Evolutionary conservation across 768 basidiomycete species (phyloP), one percentile per base, ranked within the genome.

Genomic region (Trametes cingulata): DNA sequence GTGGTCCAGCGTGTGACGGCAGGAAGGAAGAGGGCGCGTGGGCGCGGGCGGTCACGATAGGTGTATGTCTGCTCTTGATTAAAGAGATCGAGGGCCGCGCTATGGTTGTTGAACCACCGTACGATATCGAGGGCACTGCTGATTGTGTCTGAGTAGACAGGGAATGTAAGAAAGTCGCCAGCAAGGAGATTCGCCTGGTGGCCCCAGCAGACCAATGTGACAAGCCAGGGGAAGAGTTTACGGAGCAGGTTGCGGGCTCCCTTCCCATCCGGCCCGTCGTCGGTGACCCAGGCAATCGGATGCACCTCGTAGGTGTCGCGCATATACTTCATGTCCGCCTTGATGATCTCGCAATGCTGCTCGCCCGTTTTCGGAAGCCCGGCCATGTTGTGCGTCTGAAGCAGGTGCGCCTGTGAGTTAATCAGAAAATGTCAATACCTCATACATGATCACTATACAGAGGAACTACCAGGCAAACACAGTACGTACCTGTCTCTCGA

Each of bases 31-130:
- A 66, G 59, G 12, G 56, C 58, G 12, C 56, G 19, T 1, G 45
- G 54, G 0, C 2, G 27, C 0, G 40, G n/a, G n/a, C n/a, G 15
- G 2, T 37, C 24, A 1, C 12, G 29, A 36, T 27, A 20, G 3
- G 22, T 53, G 9, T 19, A 17, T 22, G 5, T 19, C 52, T 69
- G 63, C 22, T 65, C 63, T 3, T 52, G 35, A 2, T 62, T 53
- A 13, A 74, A 14, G 4, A 58, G 50, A 9, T 58, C 64, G 1
- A 72, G 61, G 0, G 71, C 67, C 2, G 20, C 24, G 4, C 59
- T 39, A 35, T 74, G 73, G 60, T 69, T 71, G 47, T 71, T 73
- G 45, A 73, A 72, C 66, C 67, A 74, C 35, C 68, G 68, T 40
- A 72, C 58, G 9, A 70, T 53, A 12, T 68, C 65, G 14, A 67